Evolutionary conservation across 257 asterid species (phyloP).

Genomic region (Jacaranda copaia): DNA sequence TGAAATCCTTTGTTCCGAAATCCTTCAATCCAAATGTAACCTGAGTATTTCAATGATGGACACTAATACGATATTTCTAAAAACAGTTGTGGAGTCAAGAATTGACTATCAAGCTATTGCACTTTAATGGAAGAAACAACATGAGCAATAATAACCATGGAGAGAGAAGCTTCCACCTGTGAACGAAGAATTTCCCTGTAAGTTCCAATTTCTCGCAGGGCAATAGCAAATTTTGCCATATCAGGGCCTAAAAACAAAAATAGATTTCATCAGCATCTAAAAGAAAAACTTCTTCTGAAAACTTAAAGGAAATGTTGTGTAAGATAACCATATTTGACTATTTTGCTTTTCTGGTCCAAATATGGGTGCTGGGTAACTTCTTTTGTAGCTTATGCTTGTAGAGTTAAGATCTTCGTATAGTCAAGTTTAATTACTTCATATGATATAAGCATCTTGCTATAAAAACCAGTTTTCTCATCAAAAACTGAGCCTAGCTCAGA

Average conservation of each 20-base stretch:
- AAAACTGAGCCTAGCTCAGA: constrained; percentile 5
- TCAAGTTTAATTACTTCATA: neutral
- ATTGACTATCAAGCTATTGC: constrained; percentile 13
- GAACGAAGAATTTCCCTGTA: constrained; percentile 94
- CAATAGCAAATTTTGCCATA: constrained; percentile 87
- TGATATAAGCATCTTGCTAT: constrained; percentile 1
- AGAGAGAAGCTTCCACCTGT: constrained; percentile 59
- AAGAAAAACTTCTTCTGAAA: neutral
- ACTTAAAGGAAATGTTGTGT: neutral
- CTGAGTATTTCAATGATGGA: neutral
- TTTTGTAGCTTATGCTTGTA: constrained; percentile 15
- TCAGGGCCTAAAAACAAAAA: constrained; percentile 75
- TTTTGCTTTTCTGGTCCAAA: neutral
- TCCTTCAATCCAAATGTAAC: too few relatives aligned
- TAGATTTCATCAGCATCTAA: constrained; percentile 39
- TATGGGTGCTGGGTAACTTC: constrained; percentile 2
- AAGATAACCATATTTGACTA: neutral
- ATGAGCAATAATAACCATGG: constrained; percentile 20
- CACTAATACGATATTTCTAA: neutral
- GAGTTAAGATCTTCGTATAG: constrained; percentile 15
- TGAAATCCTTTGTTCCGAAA: too few relatives aligned
- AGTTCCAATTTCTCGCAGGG: constrained; percentile 89
- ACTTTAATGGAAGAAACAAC: constrained; percentile 18
- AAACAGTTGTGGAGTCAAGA: constrained; percentile 10
- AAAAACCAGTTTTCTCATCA: constrained; percentile 7